Percentiles rank a stretch among this genome's conserved stretches.
Evolutionary conservation across 345 rosid species (phyloP).

Genomic region (Combretum micranthum): DNA sequence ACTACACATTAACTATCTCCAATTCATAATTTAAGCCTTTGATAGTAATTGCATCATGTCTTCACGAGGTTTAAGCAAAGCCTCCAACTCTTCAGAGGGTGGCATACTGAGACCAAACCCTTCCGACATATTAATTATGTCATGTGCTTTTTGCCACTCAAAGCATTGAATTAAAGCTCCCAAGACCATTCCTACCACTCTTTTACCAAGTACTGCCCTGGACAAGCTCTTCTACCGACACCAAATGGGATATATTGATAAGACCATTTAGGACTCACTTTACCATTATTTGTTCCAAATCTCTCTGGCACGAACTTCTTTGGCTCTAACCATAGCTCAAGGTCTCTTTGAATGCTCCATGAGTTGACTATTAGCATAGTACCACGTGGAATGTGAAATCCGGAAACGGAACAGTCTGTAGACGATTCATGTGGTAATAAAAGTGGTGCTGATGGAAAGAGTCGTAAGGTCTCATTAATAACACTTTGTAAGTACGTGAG

Average conservation of each 20-base stretch:
- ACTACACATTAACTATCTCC: no score
- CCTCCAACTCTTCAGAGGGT: background rate
- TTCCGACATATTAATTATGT: background rate
- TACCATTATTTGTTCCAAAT: background rate
- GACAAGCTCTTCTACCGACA: slow-evolving; percentile 16
- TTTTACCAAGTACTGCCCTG: slow-evolving; percentile 11
- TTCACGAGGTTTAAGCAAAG: background rate
- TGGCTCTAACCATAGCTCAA: slow-evolving; percentile 11
- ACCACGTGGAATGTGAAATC: slow-evolving; percentile 17
- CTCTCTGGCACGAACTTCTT: slow-evolving; percentile 8
- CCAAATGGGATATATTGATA: slow-evolving; percentile 15
- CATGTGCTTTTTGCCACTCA: slow-evolving; percentile 12
- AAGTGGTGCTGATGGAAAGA: slow-evolving; percentile 4
- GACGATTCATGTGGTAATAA: slow-evolving; percentile 12
- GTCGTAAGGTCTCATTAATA: slow-evolving; percentile 16
- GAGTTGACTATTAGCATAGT: slow-evolving; percentile 24
- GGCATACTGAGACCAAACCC: background rate
- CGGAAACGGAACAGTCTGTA: slow-evolving; percentile 14
- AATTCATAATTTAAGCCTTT: no score
- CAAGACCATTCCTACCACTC: slow-evolving; percentile 5
- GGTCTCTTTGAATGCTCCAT: slow-evolving; percentile 25
- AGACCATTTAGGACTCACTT: background rate
- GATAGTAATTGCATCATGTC: no score
- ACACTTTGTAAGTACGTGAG: slow-evolving; percentile 2
- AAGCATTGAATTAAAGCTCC: slow-evolving; percentile 14